Evolutionary conservation across 768 basidiomycete genomes (phyloP), one percentile per base, ranked within the genome.

Genomic region (Termitomyces sp.): DNA sequence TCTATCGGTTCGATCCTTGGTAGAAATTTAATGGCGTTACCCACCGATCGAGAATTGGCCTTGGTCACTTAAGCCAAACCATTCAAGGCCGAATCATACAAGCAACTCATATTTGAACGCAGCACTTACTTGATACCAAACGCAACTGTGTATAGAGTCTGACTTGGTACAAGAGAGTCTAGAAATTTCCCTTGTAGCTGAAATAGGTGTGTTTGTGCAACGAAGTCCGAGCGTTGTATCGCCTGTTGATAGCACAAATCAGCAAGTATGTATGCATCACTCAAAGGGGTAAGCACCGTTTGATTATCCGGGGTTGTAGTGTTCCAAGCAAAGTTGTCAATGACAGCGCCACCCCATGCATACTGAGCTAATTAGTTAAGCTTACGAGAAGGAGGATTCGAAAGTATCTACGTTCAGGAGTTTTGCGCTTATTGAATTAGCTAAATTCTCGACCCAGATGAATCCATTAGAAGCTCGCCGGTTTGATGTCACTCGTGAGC

Each of bases 321-420:
- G 49, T 72, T 72, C 60, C 68, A 72, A 0, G 68, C 71, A 52
- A 68, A 68, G 56, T 70, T 70, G 54, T 72, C 66, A 48, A 72
- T 71, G 13, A 72, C 57, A 22, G 71, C 71, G 13, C 70, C 71
- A 33, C 70, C 71, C 69, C 70, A 71, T 12, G 71, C 69, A 29
- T 72, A 70, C 71, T 72, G 18, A 31, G 18, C 15, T 13, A 54
- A 20, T 52, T 29, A 22, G 5, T 20, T 15, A 45, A 42, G 8
- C 5, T 41, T 20, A 18, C 26, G 18, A 41, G 18, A 39, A 39
- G 15, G 2, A 13, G n/a, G 28, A n/a, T 29, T 39, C 22, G 9
- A 51, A 20, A 28, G 12, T 12, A n/a, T 12, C 10, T 41, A 52
- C 51, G 56, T 72, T 67, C 20, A 72, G 57, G 4, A 72, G 60